Percentiles rank a stretch among this genome's conserved stretches.
These are phyloP conservation scores for Pontederia paniculata DNA, from an alignment of 176 grass and related monocot species.

Conservation along the genomic window DNA sequence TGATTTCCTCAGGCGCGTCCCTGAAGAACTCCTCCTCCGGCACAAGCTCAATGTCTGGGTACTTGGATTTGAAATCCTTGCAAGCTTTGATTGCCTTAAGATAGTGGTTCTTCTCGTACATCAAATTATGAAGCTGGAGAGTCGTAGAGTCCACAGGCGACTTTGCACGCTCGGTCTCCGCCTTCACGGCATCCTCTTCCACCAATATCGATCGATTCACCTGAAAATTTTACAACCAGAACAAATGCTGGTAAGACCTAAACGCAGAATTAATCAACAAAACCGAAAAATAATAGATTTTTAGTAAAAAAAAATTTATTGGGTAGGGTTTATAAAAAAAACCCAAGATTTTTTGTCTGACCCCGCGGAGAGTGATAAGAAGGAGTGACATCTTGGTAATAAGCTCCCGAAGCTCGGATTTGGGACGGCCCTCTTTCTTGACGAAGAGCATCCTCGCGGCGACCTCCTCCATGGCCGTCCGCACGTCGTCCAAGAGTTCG, in stretches of 20 bases:
- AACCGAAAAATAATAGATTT: conserved; percentile 7
- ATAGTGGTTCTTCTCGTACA: conserved; percentile 99
- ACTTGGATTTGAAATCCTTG: conserved; percentile 72
- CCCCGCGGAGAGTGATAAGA: conserved; percentile 81
- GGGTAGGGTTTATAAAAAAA: neutral
- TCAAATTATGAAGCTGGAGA: conserved; percentile 73
- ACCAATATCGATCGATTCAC: conserved; percentile 81
- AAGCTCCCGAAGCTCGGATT: conserved; percentile 76
- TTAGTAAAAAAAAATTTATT: too few relatives aligned
- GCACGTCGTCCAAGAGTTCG: conserved; percentile 54
- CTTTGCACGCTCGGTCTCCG: conserved; percentile 75
- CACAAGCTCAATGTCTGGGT: conserved; percentile 82
- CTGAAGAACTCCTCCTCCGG: conserved; percentile 75
- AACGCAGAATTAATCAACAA: conserved; percentile 12
- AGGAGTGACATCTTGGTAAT: conserved; percentile 86
- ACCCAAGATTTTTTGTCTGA: neutral
- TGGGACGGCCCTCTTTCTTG: conserved; percentile 64
- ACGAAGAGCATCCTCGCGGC: conserved; percentile 56
- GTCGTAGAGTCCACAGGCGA: conserved; percentile 87
- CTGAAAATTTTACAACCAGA: too few relatives aligned
- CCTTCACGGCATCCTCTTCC: conserved; percentile 77
- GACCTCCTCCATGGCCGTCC: conserved; percentile 63
- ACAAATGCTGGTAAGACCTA: neutral
- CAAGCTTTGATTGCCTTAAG: conserved; percentile 82
- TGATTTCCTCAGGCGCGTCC: conserved; percentile 43